Evolutionary conservation across 208 protist species (phyloP), one percentile per base, ranked within the genome.

Genomic region (Trypanosomatidae sp.): DNA sequence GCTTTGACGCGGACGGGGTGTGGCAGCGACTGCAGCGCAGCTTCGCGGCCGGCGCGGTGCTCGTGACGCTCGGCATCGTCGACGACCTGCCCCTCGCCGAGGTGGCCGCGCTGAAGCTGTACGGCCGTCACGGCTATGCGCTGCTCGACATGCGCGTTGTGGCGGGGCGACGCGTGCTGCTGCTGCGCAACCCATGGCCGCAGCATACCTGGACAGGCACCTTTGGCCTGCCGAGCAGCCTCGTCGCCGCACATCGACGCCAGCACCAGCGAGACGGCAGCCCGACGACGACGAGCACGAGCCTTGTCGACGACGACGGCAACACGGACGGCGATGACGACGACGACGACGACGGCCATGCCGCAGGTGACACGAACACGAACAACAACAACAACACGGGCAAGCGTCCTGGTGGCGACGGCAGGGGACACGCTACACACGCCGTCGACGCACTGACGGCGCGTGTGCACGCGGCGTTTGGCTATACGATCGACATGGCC

Each of bases 171-270:
- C 67, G 73, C 24, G 56, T 90, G 3, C 28, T 89, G 30, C 53
- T 81, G 48, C 47, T 93, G 15, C 83, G 67, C 48, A 93, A 93
- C 48, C 84, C 84, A 35, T 93, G 79, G 80, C 47, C 58, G n/a
- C 41, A 54, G n/a, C 58, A 61, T 18, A 60, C 76, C 24, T 93
- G 84, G 78, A 48, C 18, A n/a, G 60, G 47, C 32, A 56, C 30
- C 49, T 83, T 77, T 38, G 76, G 66, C 23, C 28, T 45, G n/a
- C n/a, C n/a, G n/a, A n/a, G n/a, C n/a, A n/a, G n/a, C n/a, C n/a
- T n/a, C n/a, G n/a, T n/a, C n/a, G n/a, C n/a, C n/a, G n/a, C n/a
- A n/a, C n/a, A n/a, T n/a, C n/a, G n/a, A n/a, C n/a, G n/a, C n/a
- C n/a, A n/a, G n/a, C n/a, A n/a, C n/a, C n/a, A n/a, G n/a, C n/a